Percentiles rank a stretch among this genome's conserved stretches.
These are phyloP conservation scores for Arxiozyma slooffiae DNA, from an alignment of 1,139 yeast genomes.

Conservation along the genomic window DNA sequence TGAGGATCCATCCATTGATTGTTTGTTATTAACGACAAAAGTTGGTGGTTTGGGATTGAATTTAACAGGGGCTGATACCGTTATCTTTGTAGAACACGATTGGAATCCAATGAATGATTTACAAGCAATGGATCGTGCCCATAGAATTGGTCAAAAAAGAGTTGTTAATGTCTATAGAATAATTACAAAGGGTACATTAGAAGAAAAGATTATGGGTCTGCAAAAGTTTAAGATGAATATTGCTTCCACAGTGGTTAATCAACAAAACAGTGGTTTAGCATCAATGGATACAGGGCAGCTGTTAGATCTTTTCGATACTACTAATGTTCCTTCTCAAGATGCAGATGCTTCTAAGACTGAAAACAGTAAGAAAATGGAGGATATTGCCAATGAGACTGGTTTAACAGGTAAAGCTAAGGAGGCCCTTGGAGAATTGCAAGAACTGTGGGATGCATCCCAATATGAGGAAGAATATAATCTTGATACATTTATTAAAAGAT, in stretches of 20 bases:
- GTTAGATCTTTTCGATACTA: constrained; percentile 69
- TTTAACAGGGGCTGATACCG: constrained; percentile 97
- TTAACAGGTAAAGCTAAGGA: constrained; percentile 35
- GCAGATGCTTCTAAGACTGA: constrained; percentile 28
- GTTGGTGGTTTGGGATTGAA: constrained; percentile 98
- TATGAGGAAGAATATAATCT: constrained; percentile 94
- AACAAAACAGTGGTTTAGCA: constrained; percentile 86
- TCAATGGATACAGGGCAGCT: constrained; percentile 97
- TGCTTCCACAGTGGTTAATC: constrained; percentile 92
- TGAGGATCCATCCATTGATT: constrained; percentile 94
- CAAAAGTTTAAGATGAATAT: constrained; percentile 96
- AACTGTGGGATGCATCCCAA: constrained; percentile 92
- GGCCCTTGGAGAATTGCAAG: constrained; percentile 72
- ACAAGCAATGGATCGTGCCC: constrained; percentile 99
- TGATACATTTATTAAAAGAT: constrained; percentile 80
- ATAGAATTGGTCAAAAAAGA: constrained; percentile 93
- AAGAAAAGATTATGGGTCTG: constrained; percentile 96
- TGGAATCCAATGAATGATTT: constrained; percentile 99
- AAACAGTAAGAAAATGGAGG: constrained; percentile 23
- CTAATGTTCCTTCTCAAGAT: constrained; percentile 37
- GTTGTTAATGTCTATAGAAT: constrained; percentile 91
- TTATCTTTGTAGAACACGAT: constrained; percentile 95
- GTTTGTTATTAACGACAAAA: constrained; percentile 81
- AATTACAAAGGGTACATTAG: constrained; percentile 85
- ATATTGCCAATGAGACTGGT: constrained; percentile 35